A percentile compares a stretch with the other conserved stretches of the same genome.
Evolutionary conservation across 2,329 filamentous ascomycete genomes (phyloP).

Genomic region (Neophaeococcomyces aloes): DNA sequence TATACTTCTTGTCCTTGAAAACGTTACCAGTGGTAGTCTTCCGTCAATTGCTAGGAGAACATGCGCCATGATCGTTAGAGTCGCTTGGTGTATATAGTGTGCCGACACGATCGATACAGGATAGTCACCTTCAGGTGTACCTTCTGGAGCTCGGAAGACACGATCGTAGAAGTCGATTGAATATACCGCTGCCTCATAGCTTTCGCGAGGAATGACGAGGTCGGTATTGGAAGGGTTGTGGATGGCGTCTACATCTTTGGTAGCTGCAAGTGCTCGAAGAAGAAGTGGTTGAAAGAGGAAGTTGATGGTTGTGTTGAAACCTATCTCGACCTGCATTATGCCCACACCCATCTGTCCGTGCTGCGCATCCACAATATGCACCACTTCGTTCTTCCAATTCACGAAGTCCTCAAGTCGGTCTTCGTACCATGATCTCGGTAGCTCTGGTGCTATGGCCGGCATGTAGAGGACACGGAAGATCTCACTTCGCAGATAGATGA

Average conservation of each 20-base stretch:
- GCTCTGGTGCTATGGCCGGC: slow-evolving; percentile 20
- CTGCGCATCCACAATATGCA: slow-evolving; percentile 11
- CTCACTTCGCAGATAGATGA: slow-evolving; percentile 29
- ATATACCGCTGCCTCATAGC: slow-evolving; percentile 23
- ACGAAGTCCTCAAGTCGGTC: slow-evolving; percentile 21
- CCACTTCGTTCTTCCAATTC: slow-evolving; percentile 20
- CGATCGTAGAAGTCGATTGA: slow-evolving; percentile 25
- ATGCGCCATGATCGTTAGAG: slow-evolving; percentile 25
- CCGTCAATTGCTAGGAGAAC: slow-evolving; percentile 25
- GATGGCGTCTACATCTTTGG: slow-evolving; percentile 15
- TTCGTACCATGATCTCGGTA: slow-evolving; percentile 23
- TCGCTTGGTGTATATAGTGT: slow-evolving; percentile 26
- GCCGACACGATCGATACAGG: slow-evolving; percentile 26
- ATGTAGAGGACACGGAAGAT: slow-evolving; percentile 26
- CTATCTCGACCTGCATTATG: slow-evolving; percentile 26
- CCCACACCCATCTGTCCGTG: slow-evolving; percentile 21
- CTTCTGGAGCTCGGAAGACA: slow-evolving; percentile 24
- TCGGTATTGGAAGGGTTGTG: neutral
- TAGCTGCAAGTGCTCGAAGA: slow-evolving; percentile 18
- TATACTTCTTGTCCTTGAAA: slow-evolving; percentile 11
- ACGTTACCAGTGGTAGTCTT: slow-evolving; percentile 18
- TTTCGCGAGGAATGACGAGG: slow-evolving; percentile 23
- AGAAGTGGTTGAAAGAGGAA: slow-evolving; percentile 28
- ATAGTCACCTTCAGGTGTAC: slow-evolving; percentile 23
- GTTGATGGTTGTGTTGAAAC: slow-evolving; percentile 25